Percentiles rank a stretch among this genome's conserved stretches.
Conservation (phyloP, 306 rosid species). For the Notholithocarpus densiflorus region DNA sequence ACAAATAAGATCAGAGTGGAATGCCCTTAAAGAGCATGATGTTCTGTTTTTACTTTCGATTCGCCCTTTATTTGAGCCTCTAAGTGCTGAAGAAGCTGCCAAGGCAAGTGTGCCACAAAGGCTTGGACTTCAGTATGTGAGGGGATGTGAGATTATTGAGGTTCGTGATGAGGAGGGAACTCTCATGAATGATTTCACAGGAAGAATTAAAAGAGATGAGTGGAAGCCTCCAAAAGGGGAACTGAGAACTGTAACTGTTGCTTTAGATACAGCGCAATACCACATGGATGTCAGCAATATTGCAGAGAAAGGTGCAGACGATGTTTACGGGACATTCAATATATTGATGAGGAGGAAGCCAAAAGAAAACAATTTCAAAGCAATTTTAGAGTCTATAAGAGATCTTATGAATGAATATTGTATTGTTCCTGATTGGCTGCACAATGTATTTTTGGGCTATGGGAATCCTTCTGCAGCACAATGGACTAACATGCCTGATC, state of each 20-base stretch:
- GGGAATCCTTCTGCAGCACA: conserved; percentile 98
- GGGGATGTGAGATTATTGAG: conserved; percentile 94
- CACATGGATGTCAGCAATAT: conserved; percentile 91
- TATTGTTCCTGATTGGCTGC: conserved; percentile 97
- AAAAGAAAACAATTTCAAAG: conserved; percentile 96
- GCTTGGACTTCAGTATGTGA: conserved; percentile 90
- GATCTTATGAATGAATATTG: conserved; percentile 97
- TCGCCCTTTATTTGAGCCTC: conserved; percentile 87
- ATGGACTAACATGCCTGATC: conserved; percentile 97
- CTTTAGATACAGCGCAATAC: conserved; percentile 98
- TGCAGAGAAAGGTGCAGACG: conserved; percentile 87
- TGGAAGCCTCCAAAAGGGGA: conserved; percentile 99
- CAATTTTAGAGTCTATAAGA: conserved; percentile 91
- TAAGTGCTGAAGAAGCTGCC: conserved; percentile 79
- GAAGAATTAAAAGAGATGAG: conserved; percentile 88
- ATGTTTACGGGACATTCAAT: conserved; percentile 91
- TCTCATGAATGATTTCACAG: conserved; percentile 95
- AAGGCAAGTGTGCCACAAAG: conserved; percentile 88
- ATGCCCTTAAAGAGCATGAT: conserved; percentile 93
- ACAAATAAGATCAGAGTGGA: conserved; percentile 95
- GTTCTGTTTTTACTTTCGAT: conserved; percentile 88
- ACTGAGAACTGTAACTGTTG: conserved; percentile 88
- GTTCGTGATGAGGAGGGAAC: conserved; percentile 89
- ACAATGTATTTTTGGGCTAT: conserved; percentile 82
- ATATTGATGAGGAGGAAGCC: conserved; percentile 97